phyloP scores from a whole-genome alignment of 108 stramenopile genomes.

The Pseudonitzschia multiseries region DNA sequence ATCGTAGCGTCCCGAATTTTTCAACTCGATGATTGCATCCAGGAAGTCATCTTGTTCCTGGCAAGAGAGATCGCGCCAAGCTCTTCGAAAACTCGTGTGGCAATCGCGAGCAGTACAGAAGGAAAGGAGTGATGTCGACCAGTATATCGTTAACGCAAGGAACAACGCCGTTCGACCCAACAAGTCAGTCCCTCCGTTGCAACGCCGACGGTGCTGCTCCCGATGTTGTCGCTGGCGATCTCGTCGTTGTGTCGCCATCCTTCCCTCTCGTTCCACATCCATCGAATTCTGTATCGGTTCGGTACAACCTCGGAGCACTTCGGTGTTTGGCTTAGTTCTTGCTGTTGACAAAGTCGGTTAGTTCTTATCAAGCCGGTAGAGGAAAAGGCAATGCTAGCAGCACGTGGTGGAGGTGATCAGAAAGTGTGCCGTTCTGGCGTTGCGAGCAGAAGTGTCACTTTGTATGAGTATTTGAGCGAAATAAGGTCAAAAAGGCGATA shows the following conservation, averaged over 20 bases:
- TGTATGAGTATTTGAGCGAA: too few relatives aligned
- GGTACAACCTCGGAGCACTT: too few relatives aligned
- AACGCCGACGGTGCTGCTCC: background rate
- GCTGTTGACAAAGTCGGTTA: too few relatives aligned
- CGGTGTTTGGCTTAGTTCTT: too few relatives aligned
- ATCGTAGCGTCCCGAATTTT: constrained; percentile 13
- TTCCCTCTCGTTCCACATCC: too few relatives aligned
- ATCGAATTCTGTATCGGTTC: too few relatives aligned
- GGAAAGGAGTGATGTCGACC: background rate
- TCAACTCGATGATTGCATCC: constrained; percentile 10
- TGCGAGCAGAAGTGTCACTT: background rate
- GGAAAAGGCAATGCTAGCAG: background rate
- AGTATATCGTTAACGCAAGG: background rate
- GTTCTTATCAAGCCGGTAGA: background rate
- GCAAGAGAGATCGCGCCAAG: constrained; percentile 18
- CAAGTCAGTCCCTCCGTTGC: background rate
- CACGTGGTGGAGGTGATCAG: background rate
- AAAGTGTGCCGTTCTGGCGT: background rate
- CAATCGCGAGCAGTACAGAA: constrained; percentile 5
- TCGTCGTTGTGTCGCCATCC: too few relatives aligned
- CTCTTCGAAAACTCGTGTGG: constrained; percentile 8
- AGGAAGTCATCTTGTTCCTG: constrained; percentile 20
- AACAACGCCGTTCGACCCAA: background rate
- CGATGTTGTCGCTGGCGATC: background rate
- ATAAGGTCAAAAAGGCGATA: too few relatives aligned